Base-by-base conservation (phyloP, 768 basidiomycete species). In the Suillus alpinus region DNA sequence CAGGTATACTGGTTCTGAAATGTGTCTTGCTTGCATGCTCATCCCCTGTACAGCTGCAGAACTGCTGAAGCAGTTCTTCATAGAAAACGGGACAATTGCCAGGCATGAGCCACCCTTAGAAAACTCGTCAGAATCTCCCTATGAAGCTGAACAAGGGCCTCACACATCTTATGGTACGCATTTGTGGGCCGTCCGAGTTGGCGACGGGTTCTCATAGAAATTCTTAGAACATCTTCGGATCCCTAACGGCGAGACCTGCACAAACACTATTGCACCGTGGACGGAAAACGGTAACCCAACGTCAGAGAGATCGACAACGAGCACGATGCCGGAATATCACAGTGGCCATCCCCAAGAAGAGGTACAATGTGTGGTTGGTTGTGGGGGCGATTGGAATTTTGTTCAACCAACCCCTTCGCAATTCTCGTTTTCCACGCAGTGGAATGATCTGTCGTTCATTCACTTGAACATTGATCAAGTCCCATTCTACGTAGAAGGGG, bases 1-100 rank as follows among this genome's bases (percentile, higher is more conserved):
- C 64, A 51, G 70, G 70, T 69, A 20, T 37, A 14, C 23, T 26
- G 23, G 23, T 46, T 13, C 5, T 14, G 6, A 26, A 5, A 26
- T 46, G 4, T 20, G 44, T 20, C 4, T 23, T 46, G 23, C 23
- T 23, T 26, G 44, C 23, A 26, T 46, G 13, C 13, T 46, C 23
- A 46, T 46, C 12, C 44, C 44, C 36, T 26, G 6, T 20, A 36
- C 26, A 61, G 60, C 60, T 31, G 47, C 55, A 31, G 37, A 50
- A 29, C 31, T 49, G 39, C 40, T 61, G 43, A 49, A 18, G 34
- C 29, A 50, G 44, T 31, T 50, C 12, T 37, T 36, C 7, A 37
- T 13, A 13, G 60, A 57, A 31, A 57, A 49, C 14, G 23, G 37
- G 3, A 18, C 29, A 7, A 46, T 56, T 57, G 26, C 34, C 20